Evolutionary conservation across 2,329 filamentous ascomycete genomes (phyloP).

Genomic region (Geosmithia putterillii): DNA sequence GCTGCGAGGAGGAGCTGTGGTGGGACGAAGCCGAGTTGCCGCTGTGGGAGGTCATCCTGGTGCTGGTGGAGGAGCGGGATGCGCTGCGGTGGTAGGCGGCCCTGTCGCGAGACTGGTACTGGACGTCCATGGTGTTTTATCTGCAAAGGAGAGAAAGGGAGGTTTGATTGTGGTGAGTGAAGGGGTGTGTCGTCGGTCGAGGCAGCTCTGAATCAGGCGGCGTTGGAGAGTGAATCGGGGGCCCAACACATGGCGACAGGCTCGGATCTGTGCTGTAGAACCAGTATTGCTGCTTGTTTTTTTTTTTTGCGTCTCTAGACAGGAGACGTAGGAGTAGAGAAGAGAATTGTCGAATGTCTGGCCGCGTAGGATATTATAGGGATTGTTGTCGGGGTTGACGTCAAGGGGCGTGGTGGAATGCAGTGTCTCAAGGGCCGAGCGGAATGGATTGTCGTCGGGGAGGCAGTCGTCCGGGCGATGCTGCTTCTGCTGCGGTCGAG

Average conservation of each 20-base stretch:
- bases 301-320: no score
- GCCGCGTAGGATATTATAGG: no score
- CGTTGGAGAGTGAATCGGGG: not conserved
- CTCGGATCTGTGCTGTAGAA: not conserved
- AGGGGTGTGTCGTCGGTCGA: not conserved
- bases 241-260: not conserved
- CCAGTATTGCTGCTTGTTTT: not conserved
- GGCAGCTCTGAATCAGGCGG: not conserved
- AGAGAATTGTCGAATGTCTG: no score
- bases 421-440: not conserved
- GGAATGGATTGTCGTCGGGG: not conserved
- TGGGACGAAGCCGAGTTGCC: slow-evolving; percentile 27
- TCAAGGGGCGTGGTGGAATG: not conserved
- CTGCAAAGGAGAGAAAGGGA: not conserved
- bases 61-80: slow-evolving; percentile 33
- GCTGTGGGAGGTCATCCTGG: slow-evolving; percentile 25
- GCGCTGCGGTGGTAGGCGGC: slow-evolving; percentile 25
- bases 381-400: not conserved
- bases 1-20: slow-evolving; percentile 20
- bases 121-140: slow-evolving; percentile 14
- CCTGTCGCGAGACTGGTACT: slow-evolving; percentile 10
- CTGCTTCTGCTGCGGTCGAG: no score
- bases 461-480: not conserved
- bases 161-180: no score
- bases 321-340: no score